phyloP scores from a whole-genome alignment of 192 early-diverging fungal genomes.

The Globomyces pollinis-pini region DNA sequence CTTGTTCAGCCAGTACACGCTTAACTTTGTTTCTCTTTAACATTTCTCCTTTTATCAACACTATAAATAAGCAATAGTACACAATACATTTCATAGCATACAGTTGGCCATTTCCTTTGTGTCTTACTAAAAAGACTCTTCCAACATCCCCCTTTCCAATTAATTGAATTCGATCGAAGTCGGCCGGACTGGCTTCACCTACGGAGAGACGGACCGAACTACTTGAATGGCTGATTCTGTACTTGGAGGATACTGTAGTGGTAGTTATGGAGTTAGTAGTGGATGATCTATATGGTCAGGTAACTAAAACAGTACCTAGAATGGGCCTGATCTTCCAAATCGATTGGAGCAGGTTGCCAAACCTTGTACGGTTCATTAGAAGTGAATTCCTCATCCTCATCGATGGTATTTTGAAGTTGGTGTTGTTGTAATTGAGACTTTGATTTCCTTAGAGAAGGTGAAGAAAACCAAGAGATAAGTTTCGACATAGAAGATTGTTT shows the following conservation, averaged over 20 bases:
- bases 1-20: constrained; percentile 93
- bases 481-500: background rate
- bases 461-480: too few relatives aligned
- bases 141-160: constrained; percentile 98
- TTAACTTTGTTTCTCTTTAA: constrained; percentile 98
- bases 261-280: background rate
- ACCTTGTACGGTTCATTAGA: too few relatives aligned
- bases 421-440: too few relatives aligned
- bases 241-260: background rate
- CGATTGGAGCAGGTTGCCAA: too few relatives aligned
- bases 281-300: background rate
- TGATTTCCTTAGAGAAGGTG: too few relatives aligned
- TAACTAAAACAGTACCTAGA: background rate
- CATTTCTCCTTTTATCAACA: constrained; percentile 93
- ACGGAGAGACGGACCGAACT: constrained; percentile 74
- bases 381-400: too few relatives aligned
- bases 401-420: too few relatives aligned
- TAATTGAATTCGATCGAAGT: constrained; percentile 81
- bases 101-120: constrained; percentile 65
- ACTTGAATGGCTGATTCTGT: constrained; percentile 43
- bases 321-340: background rate
- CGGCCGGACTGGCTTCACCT: constrained; percentile 75
- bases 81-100: constrained; percentile 91
- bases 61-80: constrained; percentile 27
- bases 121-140: constrained; percentile 83